Evolutionary conservation across 2,329 filamentous ascomycete species (phyloP).

Genomic region (Ophiosphaerella korrae): DNA sequence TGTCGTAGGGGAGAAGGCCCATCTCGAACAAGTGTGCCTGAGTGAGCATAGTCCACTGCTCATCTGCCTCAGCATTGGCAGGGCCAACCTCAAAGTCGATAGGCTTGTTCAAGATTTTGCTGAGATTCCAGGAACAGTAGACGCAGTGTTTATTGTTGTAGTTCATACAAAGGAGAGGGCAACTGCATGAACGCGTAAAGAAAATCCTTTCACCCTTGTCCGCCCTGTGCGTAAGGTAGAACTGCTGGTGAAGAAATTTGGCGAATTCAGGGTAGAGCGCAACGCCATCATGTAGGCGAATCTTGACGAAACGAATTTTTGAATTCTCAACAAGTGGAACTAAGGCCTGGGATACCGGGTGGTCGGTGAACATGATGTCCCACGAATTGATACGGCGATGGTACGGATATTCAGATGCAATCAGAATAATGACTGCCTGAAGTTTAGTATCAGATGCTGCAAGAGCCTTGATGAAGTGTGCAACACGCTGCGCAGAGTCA

Average conservation of each 20-base stretch:
- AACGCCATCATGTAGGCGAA: slow-evolving; percentile 23
- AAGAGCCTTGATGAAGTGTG: slow-evolving; percentile 19
- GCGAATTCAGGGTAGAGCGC: slow-evolving; percentile 9
- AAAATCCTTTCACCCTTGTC: slow-evolving; percentile 2
- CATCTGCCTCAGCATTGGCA: slow-evolving; percentile 6
- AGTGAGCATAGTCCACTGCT: slow-evolving; percentile 13
- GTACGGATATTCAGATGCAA: slow-evolving; percentile 15
- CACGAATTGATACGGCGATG: slow-evolving; percentile 11
- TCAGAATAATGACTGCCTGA: slow-evolving; percentile 10
- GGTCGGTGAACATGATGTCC: slow-evolving; percentile 18
- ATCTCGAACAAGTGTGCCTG: slow-evolving; percentile 5
- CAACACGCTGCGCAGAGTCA: slow-evolving; percentile 11
- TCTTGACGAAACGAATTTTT: slow-evolving; percentile 9
- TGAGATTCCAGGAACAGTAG: neutral
- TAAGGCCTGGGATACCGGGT: slow-evolving; percentile 18
- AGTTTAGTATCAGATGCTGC: slow-evolving; percentile 12
- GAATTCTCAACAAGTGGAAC: slow-evolving; percentile 5
- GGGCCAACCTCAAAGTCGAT: slow-evolving; percentile 9
- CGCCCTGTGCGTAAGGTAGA: slow-evolving; percentile 5
- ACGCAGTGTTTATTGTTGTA: neutral
- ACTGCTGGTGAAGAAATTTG: slow-evolving; percentile 6
- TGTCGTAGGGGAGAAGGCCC: slow-evolving; percentile 7
- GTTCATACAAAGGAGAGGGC: neutral
- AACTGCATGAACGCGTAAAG: slow-evolving; percentile 19
- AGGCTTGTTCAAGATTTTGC: neutral